Base-by-base conservation (phyloP, 768 basidiomycete species). In the Mycena rosella region DNA sequence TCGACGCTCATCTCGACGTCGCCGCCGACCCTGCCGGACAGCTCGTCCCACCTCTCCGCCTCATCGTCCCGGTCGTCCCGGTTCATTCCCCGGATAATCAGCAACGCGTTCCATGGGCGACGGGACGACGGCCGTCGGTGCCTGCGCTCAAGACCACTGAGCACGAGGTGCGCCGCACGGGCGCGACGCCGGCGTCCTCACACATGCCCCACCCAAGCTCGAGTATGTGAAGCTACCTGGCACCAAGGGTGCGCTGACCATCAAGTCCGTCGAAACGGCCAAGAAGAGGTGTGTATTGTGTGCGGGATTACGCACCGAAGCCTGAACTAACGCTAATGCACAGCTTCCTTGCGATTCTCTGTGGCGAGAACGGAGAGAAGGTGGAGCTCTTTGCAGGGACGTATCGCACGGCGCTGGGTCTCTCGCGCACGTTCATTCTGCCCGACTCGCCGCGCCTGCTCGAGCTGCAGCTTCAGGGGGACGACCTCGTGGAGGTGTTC, bases 321-420 rank as follows among this genome's bases (percentile, higher is more conserved):
- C 15, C 20, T 62, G 32, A 34, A 60, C 34, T 53, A 64, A 54
- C 48, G 17, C 48, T 8, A 30, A 69, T 56, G 42, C 32, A 36
- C 67, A 96, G 94, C 78, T 97, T 96, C 82, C 86, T 97, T 26
- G 95, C 96, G 11, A 96, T 96, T 73, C 86, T 97, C 0, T 96
- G 96, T 70, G 95, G 95, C 22, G 96, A 96, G 36, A 92, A 89
- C 70, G 96, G 94, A 18, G 95, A 96, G 81, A 95, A 96, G n/a
- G 95, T 97, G 52, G 95, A 97, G 74, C 82, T 97, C 14, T 97
- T 96, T 78, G 95, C 96, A 44, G 95, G 96, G 29, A 95, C 95
- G 14, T 93, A 94, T 71, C 86, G 92, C 60, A 94, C 93, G n/a
- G 94, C 95, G 7, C 87, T 96, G 17, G 92, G 92, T 0, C 85